Evolutionary conservation across 331 rosid genomes (phyloP), one percentile per base, ranked within the genome.

Genomic region (Prunus yedoensis): DNA sequence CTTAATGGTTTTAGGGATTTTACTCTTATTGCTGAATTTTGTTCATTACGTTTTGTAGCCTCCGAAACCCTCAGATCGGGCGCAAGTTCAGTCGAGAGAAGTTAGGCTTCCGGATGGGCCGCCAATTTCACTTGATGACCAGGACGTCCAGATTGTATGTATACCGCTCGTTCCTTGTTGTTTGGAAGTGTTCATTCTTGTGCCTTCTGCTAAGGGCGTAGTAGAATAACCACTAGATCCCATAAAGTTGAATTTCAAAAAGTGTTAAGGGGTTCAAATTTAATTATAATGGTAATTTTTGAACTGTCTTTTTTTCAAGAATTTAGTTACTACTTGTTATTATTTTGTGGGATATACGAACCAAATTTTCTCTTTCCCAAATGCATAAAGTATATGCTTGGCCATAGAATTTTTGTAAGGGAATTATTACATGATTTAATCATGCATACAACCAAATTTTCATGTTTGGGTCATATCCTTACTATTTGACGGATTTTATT

Each of bases 71-170:
- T 87, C 98, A 12, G 97, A 94, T 79, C 91, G 97, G 61, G 84
- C 82, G 20, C 97, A 91, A 85, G 91, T 94, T 23, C 91, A 91
- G 87, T 94, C 92, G 1, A 90, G 74, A 70, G 93, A 89, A 53
- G 89, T 89, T 41, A 84, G 95, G 82, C 96, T 89, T 25, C 92
- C 93, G 0, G 91, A 91, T 82, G 88, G 89, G 46, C 78, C 92
- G 0, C 88, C 91, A 4, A 90, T 94, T 49, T 79, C 96, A 28
- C 98, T 91, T 57, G 98, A 94, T 28, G 98, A 90, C 70, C 92
- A 94, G 67, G 97, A 91, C 38, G 96, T 91, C 30, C 91, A 86
- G 50, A 88, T 91, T 83, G 98, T 94, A 84, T 90, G 93, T 81
- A 61, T 35, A 53, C 58, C 14, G 1, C 38, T 10, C 17, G n/a